phyloP scores from a whole-genome alignment of 2,329 filamentous ascomycete species.

The Colletotrichum sp. region DNA sequence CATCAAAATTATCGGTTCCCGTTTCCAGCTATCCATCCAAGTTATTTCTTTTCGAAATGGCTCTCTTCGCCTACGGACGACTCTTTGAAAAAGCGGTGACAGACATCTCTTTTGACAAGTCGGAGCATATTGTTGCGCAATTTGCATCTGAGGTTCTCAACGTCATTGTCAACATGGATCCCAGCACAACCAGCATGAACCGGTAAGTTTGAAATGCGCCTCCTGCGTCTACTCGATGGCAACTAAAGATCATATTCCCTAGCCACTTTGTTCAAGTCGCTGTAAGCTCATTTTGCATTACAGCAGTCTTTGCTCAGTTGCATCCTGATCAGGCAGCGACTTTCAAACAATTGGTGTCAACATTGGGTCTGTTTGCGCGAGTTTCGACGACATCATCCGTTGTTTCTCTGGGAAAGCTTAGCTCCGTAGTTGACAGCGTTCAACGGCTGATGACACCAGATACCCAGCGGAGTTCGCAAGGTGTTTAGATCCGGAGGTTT shows the following conservation, averaged over 20 bases:
- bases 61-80: neutral
- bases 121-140: neutral
- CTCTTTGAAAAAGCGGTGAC: neutral
- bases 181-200: neutral
- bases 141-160: neutral
- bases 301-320: neutral
- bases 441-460: neutral
- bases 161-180: neutral
- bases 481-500: neutral
- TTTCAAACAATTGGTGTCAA: neutral
- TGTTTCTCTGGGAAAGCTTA: neutral
- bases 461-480: neutral
- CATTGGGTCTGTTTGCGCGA: neutral
- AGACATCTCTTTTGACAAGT: neutral
- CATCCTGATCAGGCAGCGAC: neutral
- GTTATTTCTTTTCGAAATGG: neutral
- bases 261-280: neutral
- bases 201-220: neutral
- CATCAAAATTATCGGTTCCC: neutral
- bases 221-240: rapidly evolving
- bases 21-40: neutral
- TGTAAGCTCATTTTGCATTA: neutral
- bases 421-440: neutral
- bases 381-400: neutral
- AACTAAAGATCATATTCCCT: neutral